These are phyloP conservation scores for Pythium grandisporangium DNA, from an alignment of 352 stramenopile genomes.

Conservation along the genomic window DNA sequence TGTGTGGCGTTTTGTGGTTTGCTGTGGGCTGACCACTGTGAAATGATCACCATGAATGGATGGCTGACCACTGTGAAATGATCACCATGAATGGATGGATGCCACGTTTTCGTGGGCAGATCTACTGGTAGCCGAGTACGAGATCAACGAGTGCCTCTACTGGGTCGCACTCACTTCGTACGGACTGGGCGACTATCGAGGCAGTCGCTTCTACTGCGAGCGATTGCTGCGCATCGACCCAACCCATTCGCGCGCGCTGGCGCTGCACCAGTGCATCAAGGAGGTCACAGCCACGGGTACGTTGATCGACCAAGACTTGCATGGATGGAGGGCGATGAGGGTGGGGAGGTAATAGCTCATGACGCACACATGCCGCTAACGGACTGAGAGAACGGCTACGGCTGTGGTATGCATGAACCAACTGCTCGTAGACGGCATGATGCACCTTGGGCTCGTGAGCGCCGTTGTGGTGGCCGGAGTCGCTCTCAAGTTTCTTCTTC, in stretches of 20 bases:
- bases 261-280: conserved; percentile 71
- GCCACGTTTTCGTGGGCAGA: too few relatives aligned
- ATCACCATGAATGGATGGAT: too few relatives aligned
- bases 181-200: conserved; percentile 53
- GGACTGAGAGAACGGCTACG: too few relatives aligned
- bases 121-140: conserved; percentile 38
- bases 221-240: conserved; percentile 67
- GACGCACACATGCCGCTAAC: too few relatives aligned
- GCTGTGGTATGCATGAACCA: too few relatives aligned
- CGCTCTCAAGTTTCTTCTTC: conserved; percentile 63
- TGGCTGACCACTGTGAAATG: too few relatives aligned
- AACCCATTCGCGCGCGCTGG: conserved; percentile 55
- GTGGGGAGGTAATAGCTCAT: too few relatives aligned
- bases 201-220: conserved; percentile 64
- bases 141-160: conserved; percentile 63
- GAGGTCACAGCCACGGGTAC: conserved; percentile 49
- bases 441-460: conserved; percentile 57
- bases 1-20: not conserved
- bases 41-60: too few relatives aligned
- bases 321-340: too few relatives aligned
- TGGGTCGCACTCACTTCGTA: conserved; percentile 70
- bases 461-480: conserved; percentile 65
- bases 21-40: too few relatives aligned
- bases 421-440: conserved; percentile 63
- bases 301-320: too few relatives aligned